These are phyloP conservation scores for Lepidopterella palustris DNA, from an alignment of 495 filamentous ascomycete genomes.

Conservation along the genomic window DNA sequence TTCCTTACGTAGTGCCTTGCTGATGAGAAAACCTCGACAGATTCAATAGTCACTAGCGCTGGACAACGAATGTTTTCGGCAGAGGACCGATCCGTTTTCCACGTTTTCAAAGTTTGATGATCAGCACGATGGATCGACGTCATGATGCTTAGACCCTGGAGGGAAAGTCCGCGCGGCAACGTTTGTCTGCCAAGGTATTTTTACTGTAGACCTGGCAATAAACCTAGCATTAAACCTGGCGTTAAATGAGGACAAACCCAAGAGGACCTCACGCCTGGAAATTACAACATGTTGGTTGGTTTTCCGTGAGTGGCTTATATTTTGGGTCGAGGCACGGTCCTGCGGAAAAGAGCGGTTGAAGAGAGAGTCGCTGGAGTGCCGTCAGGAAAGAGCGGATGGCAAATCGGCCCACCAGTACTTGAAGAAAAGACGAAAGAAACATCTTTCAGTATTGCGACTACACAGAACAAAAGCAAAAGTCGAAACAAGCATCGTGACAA, in stretches of 20 bases:
- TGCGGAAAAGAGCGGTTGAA: not conserved
- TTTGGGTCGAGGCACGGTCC: not conserved
- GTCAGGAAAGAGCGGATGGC: not conserved
- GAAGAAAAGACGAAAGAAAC: no score
- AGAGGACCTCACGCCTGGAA: no score
- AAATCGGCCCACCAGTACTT: not conserved
- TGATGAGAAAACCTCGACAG: no score
- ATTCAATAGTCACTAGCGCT: not conserved
- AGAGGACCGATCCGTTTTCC: not conserved
- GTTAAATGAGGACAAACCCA: no score
- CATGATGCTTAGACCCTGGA: not conserved
- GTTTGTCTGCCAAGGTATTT: no score
- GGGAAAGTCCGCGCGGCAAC: not conserved
- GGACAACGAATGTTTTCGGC: not conserved
- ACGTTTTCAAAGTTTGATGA: not conserved
- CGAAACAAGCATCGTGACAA: constrained; percentile 17
- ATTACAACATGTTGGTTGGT: no score
- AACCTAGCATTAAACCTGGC: no score
- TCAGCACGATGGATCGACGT: not conserved
- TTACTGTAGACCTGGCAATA: no score
- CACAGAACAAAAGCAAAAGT: constrained; percentile 11
- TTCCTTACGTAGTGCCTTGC: no score
- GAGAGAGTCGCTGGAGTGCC: no score
- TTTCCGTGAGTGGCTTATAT: not conserved
- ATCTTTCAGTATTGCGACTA: not conserved